Conservation (phyloP, 1,139 yeast genomes). For the Yamadazyma diddensiae region DNA sequence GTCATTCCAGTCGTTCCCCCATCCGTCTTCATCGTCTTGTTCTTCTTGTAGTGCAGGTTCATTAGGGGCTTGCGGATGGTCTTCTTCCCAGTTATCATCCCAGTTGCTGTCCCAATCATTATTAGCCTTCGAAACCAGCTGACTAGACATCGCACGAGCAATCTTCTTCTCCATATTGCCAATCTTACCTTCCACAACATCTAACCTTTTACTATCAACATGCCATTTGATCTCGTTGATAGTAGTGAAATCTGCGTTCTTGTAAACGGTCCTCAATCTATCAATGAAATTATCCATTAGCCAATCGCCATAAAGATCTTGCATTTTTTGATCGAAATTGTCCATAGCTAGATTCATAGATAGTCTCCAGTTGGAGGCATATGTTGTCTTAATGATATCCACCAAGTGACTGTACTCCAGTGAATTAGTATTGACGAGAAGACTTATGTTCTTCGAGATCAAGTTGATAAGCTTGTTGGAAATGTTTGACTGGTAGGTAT, state of each 20-base stretch:
- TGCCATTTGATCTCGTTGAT: constrained; percentile 15
- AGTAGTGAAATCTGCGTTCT: constrained; percentile 9
- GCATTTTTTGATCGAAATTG: constrained; percentile 22
- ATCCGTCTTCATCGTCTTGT: constrained; percentile 16
- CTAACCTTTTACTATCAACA: constrained; percentile 9
- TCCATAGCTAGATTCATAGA: constrained; percentile 13
- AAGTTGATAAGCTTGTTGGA: constrained; percentile 27
- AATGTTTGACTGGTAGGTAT: constrained; percentile 27
- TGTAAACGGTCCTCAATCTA: constrained; percentile 19
- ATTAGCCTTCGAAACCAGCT: constrained; percentile 11
- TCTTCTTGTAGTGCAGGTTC: constrained; percentile 2
- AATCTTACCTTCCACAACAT: constrained; percentile 12
- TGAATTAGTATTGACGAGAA: constrained; percentile 16
- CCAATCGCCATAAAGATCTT: constrained; percentile 31
- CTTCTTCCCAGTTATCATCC: constrained; percentile 16
- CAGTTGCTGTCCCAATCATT: constrained; percentile 25
- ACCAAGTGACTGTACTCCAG: constrained; percentile 16
- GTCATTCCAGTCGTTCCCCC: constrained; percentile 19
- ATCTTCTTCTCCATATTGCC: constrained; percentile 15
- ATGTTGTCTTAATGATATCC: constrained; percentile 22
- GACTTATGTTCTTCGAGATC: constrained; percentile 29
- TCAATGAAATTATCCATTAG: constrained; percentile 25
- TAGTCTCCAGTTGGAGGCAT: constrained; percentile 29
- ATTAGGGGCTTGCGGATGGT: constrained; percentile 1
- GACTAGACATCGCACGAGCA: constrained; percentile 12